Base-by-base conservation (phyloP, 2,329 filamentous ascomycete genomes). In the Botryosphaeria agaves region DNA sequence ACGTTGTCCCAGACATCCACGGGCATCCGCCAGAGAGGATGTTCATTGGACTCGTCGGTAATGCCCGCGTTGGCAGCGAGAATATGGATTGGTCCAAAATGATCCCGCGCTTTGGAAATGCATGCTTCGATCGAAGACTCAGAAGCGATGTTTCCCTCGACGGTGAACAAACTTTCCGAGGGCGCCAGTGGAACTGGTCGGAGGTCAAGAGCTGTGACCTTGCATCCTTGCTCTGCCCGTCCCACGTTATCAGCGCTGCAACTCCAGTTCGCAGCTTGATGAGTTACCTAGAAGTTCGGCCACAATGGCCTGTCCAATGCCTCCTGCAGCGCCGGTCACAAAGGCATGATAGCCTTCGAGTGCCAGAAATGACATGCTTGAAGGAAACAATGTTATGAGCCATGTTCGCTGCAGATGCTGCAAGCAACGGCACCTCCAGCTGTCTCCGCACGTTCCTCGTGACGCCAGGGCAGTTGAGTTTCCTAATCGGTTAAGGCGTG, bases 61-160 rank as follows among this genome's bases (percentile, higher is more conserved):
- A 64, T 60, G 5, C 60, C 60, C 5, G 64, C 62, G 35, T 68
- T 69, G 30, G 60, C 62, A 30, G 62, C 55, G 25, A 69, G 54
- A 30, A 69, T 61, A 38, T 65, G 59, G 33, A 65, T 56, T 5
- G 64, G 60, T 7, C 62, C 61, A 33, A 64, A 65, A 24, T 55
- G 51, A 9, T 47, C 33, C 16, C 51, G 46, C 11, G 64, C 63
- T 34, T 52, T 36, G 4, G 46, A 32, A 21, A 66, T 53, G 35
- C 47, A 56, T 11, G 45, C 41, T 16, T 47, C 41, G 32, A 66
- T 57, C 5, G 59, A 59, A 9, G 44, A 31, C 42, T 69, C 65
- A 29, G 57, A 49, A 5, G 56, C 55, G 27, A 65, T 58, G 38
- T 69, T 58, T 23, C 62, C 62, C 36, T 48, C 48, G 3, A 66